Percentiles rank a stretch among this genome's conserved stretches.
phyloP scores from a whole-genome alignment of 768 basidiomycete species.

The Suillus tomentosus region DNA sequence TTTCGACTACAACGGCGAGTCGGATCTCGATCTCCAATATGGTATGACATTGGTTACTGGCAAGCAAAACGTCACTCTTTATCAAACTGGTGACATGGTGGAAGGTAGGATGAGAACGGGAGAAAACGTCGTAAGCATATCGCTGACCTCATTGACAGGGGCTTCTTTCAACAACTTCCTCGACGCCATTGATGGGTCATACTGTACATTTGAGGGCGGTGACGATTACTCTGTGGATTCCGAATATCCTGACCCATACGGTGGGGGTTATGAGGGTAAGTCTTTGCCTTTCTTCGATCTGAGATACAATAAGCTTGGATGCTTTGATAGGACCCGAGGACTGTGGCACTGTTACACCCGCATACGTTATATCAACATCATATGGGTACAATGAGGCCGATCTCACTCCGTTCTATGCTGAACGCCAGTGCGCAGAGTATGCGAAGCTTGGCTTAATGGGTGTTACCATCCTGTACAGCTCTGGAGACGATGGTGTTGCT shows the following conservation, averaged over 20 bases:
- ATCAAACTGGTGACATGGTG: conserved; percentile 46
- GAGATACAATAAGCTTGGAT: not conserved
- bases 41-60: conserved; percentile 49
- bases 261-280: conserved; percentile 26
- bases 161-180: conserved; percentile 50
- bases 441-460: conserved; percentile 45
- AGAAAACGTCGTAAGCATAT: not conserved
- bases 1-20: conserved; percentile 54
- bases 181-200: conserved; percentile 48
- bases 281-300: no score
- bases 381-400: conserved; percentile 43
- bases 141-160: conserved; percentile 25
- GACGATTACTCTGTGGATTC: conserved; percentile 41
- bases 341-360: conserved; percentile 42
- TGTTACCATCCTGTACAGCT: conserved; percentile 36
- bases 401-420: conserved; percentile 37
- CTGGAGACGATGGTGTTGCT: conserved; percentile 36
- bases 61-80: conserved; percentile 42
- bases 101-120: conserved; percentile 32
- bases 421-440: conserved; percentile 48
- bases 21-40: conserved; percentile 59
- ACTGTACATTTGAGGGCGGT: conserved; percentile 46
- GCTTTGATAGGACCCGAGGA: conserved; percentile 19
- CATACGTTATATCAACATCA: conserved; percentile 47
- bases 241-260: conserved; percentile 34